phyloP scores from a whole-genome alignment of 179 eudicot species.

The Beta macrorhiza region DNA sequence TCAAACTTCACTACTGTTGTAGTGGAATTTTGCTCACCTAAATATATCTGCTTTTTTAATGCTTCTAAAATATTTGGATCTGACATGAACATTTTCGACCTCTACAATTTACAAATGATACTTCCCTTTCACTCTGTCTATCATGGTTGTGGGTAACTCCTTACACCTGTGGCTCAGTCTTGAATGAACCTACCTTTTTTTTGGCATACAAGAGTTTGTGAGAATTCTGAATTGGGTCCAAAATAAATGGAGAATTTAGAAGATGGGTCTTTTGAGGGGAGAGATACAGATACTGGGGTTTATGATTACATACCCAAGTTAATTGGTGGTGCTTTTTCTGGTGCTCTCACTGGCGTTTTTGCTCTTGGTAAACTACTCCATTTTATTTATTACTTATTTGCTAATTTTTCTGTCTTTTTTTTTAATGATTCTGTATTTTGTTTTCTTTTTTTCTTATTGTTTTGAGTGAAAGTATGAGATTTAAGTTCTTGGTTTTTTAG shows the following conservation, averaged over 20 bases:
- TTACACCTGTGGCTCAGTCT: constrained; percentile 18
- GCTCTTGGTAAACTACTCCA: constrained; percentile 46
- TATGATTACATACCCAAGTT: constrained; percentile 45
- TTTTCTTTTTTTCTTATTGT: not conserved
- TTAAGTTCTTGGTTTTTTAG: not conserved
- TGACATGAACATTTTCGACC: not conserved
- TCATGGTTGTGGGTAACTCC: constrained; percentile 11
- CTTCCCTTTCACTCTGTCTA: not conserved
- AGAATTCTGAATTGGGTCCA: constrained; percentile 1
- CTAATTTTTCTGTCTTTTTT: not conserved
- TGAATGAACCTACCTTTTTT: not conserved
- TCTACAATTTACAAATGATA: not conserved
- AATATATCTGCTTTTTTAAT: constrained; percentile 12
- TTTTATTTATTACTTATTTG: not conserved
- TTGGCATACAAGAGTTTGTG: constrained; percentile 1
- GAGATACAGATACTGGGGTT: constrained; percentile 27
- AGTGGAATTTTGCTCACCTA: constrained; percentile 1
- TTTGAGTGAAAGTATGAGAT: not conserved
- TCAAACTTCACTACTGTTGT: too few species aligned
- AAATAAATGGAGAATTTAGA: constrained; percentile 35
- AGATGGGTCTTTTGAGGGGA: constrained; percentile 24
- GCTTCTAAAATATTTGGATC: constrained; percentile 25
- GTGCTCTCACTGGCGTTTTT: constrained; percentile 62
- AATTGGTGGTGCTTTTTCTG: constrained; percentile 48
- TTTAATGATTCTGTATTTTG: not conserved